Evolutionary conservation across 2,329 filamentous ascomycete genomes (phyloP).

Genomic region (Blastomyces silverae): DNA sequence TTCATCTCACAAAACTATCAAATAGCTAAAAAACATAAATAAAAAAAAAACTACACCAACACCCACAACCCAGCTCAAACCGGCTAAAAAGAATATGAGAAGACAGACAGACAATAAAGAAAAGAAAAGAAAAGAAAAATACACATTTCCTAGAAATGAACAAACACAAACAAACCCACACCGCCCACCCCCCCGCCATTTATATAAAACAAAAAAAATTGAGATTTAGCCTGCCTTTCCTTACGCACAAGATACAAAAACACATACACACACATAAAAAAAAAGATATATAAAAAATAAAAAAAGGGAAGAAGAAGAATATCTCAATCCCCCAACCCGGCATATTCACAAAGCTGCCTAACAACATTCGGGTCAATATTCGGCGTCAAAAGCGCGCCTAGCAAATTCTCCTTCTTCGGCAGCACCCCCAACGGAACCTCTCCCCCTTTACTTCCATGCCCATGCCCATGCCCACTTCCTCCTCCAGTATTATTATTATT

Average conservation of each 20-base stretch:
- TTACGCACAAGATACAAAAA: too few relatives aligned
- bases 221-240: too few relatives aligned
- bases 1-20: too few relatives aligned
- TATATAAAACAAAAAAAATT: too few relatives aligned
- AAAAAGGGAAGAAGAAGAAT: background rate
- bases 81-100: background rate
- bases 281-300: background rate
- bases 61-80: too few relatives aligned
- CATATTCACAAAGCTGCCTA: conserved; percentile 61
- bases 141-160: background rate
- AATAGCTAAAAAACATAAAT: too few relatives aligned
- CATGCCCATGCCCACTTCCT: background rate
- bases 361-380: conserved; percentile 58
- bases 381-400: conserved; percentile 60
- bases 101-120: background rate
- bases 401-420: conserved; percentile 59
- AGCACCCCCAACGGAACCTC: conserved; percentile 56
- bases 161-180: too few relatives aligned
- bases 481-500: background rate
- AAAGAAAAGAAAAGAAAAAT: background rate
- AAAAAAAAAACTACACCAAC: too few relatives aligned
- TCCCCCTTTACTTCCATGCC: conserved; percentile 20
- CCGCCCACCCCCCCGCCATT: too few relatives aligned
- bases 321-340: conserved; percentile 46
- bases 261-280: too few relatives aligned